Evolutionary conservation across 306 rosid species (phyloP), one percentile per base, ranked within the genome.

Genomic region (Lagenaria siceraria): DNA sequence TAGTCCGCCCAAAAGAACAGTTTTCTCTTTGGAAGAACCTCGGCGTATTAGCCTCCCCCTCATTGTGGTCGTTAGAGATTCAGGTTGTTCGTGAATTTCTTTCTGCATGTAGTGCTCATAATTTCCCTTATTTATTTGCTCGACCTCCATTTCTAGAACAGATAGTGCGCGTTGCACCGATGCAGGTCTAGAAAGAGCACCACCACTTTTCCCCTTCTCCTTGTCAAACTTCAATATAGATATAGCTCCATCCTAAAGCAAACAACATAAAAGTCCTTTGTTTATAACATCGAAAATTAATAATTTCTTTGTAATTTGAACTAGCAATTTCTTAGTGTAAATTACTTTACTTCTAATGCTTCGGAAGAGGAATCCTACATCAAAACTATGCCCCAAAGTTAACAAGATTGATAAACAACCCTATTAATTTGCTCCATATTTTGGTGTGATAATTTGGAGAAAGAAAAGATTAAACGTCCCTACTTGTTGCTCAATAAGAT

Each of bases 91-190:
- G 38, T 95, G 90, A 82, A 95, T 95, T 89, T 95, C 99, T 84
- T 95, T 95, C 86, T 95, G 99, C 99, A 95, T 94, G 81, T 95
- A 95, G 79, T 95, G 99, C 80, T 95, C 89, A 66, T 88, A 95
- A 48, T 78, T 90, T 62, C 99, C 99, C 84, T 92, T 95, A 55
- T 95, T 95, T 83, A 95, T 95, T 87, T 95, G 99, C 80, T 95
- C 93, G 70, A 92, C 99, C 88, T 92, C 97, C 99, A 95, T 88
- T 84, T 92, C 96, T 71, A 95, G 97, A 86, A 89, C 87, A 43
- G 99, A 95, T 78, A 95, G 86, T 54, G 99, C 99, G 36, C 99
- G 97, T 69, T 89, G 96, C 77, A 95, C 95, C 10, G 99, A 87
- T 82, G 93, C 88, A 75, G 90, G 82, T 84, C 86, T 87, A 68